Percentiles rank a stretch among this genome's conserved stretches.
These are phyloP conservation scores for Cupressus sempervirens DNA, from an alignment of 75 land plant species.

Conservation along the genomic window DNA sequence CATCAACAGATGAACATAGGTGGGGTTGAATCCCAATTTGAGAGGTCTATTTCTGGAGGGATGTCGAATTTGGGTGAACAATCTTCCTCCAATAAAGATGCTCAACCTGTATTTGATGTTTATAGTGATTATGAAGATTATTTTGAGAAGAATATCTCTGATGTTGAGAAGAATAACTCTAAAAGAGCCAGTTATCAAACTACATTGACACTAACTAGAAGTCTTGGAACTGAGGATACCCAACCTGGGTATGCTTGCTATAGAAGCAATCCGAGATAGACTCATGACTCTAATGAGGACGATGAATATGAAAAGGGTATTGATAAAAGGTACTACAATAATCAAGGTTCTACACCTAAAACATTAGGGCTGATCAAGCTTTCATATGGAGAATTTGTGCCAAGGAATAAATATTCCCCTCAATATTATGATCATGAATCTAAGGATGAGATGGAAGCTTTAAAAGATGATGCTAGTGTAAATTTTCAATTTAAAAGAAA, in stretches of 20 bases:
- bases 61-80: slow-evolving; percentile 12
- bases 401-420: background rate
- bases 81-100: background rate
- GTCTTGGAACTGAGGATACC: background rate
- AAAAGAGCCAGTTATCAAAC: background rate
- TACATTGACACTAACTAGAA: background rate
- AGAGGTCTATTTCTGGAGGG: slow-evolving; percentile 15
- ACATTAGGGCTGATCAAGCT: background rate
- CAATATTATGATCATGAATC: background rate
- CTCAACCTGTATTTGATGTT: slow-evolving; percentile 2
- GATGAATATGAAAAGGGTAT: slow-evolving; percentile 6
- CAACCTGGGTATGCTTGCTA: background rate
- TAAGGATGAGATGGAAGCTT: background rate
- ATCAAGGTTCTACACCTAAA: slow-evolving; percentile 3
- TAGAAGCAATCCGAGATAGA: background rate
- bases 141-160: background rate
- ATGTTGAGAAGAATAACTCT: background rate
- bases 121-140: slow-evolving; percentile 1
- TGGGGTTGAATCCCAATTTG: slow-evolving; percentile 3
- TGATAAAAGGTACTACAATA: background rate
- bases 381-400: background rate
- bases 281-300: background rate
- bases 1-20: background rate
- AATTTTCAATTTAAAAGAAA: background rate
- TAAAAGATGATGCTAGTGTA: background rate